Evolutionary conservation across 108 stramenopile species (phyloP).

Genomic region (Mediolabrus comicus): DNA sequence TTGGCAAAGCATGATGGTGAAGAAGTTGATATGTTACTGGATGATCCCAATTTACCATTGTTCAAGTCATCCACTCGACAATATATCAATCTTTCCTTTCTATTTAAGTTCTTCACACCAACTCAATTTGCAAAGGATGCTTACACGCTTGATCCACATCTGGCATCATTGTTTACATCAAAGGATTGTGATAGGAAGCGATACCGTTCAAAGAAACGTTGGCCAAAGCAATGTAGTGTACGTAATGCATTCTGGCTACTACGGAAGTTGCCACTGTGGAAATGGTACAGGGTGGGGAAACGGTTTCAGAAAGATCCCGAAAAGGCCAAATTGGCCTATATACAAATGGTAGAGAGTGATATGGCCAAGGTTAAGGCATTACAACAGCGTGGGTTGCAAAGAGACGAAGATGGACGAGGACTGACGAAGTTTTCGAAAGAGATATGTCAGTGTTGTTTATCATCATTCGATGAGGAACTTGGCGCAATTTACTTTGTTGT

Average conservation of each 20-base stretch:
- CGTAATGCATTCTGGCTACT: constrained; percentile 2
- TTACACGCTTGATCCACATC: constrained; percentile 18
- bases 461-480: constrained; percentile 8
- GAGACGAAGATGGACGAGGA: constrained; percentile 7
- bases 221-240: constrained; percentile 11
- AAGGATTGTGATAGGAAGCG: constrained; percentile 21
- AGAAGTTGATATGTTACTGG: neutral
- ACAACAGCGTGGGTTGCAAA: constrained; percentile 7
- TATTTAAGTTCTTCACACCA: constrained; percentile 18
- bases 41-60: constrained; percentile 16
- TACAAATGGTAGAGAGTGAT: constrained; percentile 3
- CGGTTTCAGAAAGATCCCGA: constrained; percentile 16
- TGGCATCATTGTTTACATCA: constrained; percentile 8
- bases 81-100: constrained; percentile 15
- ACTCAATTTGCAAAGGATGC: constrained; percentile 11
- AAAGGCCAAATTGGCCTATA: constrained; percentile 10
- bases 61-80: constrained; percentile 23
- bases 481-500: constrained; percentile 7
- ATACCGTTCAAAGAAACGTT: constrained; percentile 9
- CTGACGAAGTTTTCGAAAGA: constrained; percentile 2
- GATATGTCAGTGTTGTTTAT: neutral
- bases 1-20: neutral
- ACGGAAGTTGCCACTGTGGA: constrained; percentile 8
- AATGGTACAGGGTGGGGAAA: constrained; percentile 4
- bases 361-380: constrained; percentile 14